These are phyloP conservation scores for Penicillium verrucosum DNA, from an alignment of 2,329 filamentous ascomycete species.

Conservation along the genomic window DNA sequence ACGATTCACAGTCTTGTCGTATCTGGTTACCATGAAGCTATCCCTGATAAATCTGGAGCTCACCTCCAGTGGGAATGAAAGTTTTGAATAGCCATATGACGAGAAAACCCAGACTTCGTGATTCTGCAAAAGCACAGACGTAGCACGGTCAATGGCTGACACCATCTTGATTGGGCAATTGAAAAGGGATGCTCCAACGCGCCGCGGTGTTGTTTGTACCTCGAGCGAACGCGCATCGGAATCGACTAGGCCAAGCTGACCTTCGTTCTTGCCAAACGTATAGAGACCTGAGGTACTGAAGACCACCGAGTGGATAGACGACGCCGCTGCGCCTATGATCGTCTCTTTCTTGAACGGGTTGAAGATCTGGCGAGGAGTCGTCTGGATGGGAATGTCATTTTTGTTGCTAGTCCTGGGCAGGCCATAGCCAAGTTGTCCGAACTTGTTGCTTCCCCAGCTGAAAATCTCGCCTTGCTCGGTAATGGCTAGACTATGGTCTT, in stretches of 20 bases:
- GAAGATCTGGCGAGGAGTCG: constrained; percentile 81
- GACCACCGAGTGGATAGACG: constrained; percentile 84
- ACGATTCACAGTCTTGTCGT: constrained; percentile 62
- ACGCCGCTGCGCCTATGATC: constrained; percentile 80
- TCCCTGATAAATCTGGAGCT: constrained; percentile 66
- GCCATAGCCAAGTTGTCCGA: constrained; percentile 80
- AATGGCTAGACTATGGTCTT: constrained; percentile 85
- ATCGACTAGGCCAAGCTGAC: constrained; percentile 90
- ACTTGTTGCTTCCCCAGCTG: constrained; percentile 88
- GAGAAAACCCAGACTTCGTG: constrained; percentile 91
- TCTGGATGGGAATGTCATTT: constrained; percentile 81
- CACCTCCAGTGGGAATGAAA: constrained; percentile 75
- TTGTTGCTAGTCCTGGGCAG: constrained; percentile 61
- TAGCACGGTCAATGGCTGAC: constrained; percentile 86
- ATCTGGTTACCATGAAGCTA: constrained; percentile 62
- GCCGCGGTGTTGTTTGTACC: constrained; percentile 75
- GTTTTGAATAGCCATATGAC: constrained; percentile 90
- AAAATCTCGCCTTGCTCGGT: constrained; percentile 85
- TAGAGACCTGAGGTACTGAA: constrained; percentile 78
- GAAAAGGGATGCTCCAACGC: constrained; percentile 82
- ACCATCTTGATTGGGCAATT: constrained; percentile 70
- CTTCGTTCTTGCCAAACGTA: constrained; percentile 93
- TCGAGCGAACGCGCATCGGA: constrained; percentile 90
- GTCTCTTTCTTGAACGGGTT: constrained; percentile 83
- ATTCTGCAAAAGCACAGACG: constrained; percentile 78